Evolutionary conservation across 2,329 filamentous ascomycete species (phyloP), one percentile per base, ranked within the genome.

Genomic region (Xylogone sp.): DNA sequence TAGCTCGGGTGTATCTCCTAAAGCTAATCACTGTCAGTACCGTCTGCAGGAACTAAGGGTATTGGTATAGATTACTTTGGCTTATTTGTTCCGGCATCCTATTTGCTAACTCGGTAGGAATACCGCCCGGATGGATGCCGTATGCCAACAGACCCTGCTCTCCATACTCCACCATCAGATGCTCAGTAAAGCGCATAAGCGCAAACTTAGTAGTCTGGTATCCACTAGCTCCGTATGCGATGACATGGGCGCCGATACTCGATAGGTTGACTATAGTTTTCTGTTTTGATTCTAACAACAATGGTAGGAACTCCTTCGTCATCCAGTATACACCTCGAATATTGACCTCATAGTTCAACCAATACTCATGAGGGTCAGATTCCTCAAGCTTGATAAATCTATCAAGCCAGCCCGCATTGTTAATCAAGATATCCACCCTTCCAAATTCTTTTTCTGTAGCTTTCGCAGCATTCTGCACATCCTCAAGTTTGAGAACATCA

Each of bases 131-230:
- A 58, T 76, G 70, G 0, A 76, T 48, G 2, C 65, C 61, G 45
- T 71, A 72, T 4, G 69, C 65, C 16, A 74, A 43, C 2, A 77
- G 47, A 2, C 74, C 74, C 54, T 76, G 34, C 43, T 68, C 57
- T 2, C 58, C 66, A 57, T 79, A 75, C 44, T 81, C 79, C 0
- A 62, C 62, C 39, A 69, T 66, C 8, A 78, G 54, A 54, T 72
- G 75, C 58, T 82, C 77, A 1, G 72, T 75, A 43, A 82, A 68
- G 10, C 76, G 67, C 16, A 73, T 58, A 29, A 79, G 50, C 6
- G 77, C 78, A 39, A 78, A 66, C 59, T 82, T 82, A 21, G 69
- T 67, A 2, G 69, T 70, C 49, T 71, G 65, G 52, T 83, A 83
- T 3, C 68, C 69, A 20, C 70, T 72, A 1, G 62, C 63, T n/a